phyloP scores from a whole-genome alignment of 2,329 filamentous ascomycete genomes.

The Fusarium heterosporum region DNA sequence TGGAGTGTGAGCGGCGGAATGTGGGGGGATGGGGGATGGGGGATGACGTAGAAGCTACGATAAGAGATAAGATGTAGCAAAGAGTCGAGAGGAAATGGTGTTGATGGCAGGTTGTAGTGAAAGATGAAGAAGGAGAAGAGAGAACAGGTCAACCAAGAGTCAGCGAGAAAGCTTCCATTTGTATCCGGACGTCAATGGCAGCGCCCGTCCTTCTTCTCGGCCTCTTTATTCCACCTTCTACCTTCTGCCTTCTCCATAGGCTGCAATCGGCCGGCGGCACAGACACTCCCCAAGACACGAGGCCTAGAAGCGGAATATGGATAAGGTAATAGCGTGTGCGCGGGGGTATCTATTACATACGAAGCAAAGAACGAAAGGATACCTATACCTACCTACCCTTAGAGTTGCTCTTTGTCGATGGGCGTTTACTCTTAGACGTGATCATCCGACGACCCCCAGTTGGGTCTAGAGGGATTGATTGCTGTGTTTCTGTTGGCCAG shows the following conservation, averaged over 20 bases:
- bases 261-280: conserved; percentile 46
- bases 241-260: conserved; percentile 28
- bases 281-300: conserved; percentile 16
- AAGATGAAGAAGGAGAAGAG: conserved; percentile 6
- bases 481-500: conserved; percentile 22
- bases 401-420: conserved; percentile 34
- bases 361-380: not conserved
- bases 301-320: conserved; percentile 33
- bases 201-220: conserved; percentile 31
- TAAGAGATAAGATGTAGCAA: conserved; percentile 23
- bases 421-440: conserved; percentile 8
- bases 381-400: not conserved
- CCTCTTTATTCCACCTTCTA: conserved; percentile 6
- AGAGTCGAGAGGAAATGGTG: not conserved
- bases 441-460: conserved; percentile 34
- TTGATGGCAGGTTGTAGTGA: not conserved
- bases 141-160: not conserved
- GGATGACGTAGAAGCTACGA: conserved; percentile 43
- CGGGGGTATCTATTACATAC: conserved; percentile 34
- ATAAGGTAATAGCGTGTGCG: conserved; percentile 45
- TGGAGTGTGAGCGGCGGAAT: conserved; percentile 38
- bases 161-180: conserved; percentile 35
- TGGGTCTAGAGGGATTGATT: not conserved
- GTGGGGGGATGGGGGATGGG: conserved; percentile 36
- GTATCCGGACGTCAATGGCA: conserved; percentile 32